Percentiles rank a stretch among this genome's conserved stretches.
Conservation (phyloP, 441 rosid genomes). For the Bocquillonia castaneifolia region DNA sequence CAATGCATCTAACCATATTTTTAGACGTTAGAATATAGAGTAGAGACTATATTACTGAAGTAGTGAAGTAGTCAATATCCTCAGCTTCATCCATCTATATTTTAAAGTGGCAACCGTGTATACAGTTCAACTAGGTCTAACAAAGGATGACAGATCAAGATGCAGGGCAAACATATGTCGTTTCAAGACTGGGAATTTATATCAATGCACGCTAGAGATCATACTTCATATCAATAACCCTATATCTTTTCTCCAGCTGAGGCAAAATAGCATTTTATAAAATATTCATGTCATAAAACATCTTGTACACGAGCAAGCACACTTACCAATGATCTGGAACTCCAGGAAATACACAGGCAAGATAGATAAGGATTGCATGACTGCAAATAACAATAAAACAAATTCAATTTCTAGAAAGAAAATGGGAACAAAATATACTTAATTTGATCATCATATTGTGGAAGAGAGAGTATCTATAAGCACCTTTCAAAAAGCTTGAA, state of each 20-base stretch:
- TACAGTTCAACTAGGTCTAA: background rate
- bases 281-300: background rate
- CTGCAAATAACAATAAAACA: constrained; percentile 36
- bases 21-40: no score
- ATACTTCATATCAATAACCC: background rate
- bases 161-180: no score
- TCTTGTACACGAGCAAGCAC: background rate
- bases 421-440: background rate
- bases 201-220: no score
- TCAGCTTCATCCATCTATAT: background rate
- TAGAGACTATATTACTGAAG: no score
- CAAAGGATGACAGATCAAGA: no score
- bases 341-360: constrained; percentile 71
- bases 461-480: background rate
- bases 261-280: background rate
- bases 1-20: constrained; percentile 3
- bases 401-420: background rate
- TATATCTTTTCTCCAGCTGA: background rate
- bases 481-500: constrained; percentile 88
- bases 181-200: no score
- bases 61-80: no score
- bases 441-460: background rate
- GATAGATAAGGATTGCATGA: constrained; percentile 76
- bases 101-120: background rate
- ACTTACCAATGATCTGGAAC: constrained; percentile 80